phyloP scores from a whole-genome alignment of 1,139 yeast genomes.

The Candida albicans region DNA sequence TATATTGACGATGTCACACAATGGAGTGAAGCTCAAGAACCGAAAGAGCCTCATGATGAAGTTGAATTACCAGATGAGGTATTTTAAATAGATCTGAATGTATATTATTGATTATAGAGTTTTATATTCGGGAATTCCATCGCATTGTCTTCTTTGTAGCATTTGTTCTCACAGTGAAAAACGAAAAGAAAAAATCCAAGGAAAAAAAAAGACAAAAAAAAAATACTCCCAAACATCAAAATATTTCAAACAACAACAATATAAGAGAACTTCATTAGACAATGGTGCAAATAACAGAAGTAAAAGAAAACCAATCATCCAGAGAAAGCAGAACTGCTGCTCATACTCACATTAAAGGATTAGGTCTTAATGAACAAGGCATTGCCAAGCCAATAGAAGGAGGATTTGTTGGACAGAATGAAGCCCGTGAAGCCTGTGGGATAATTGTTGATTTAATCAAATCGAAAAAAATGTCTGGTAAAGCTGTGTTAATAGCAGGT shows the following conservation, averaged over 20 bases:
- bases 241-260: not conserved
- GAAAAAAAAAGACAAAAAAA: not conserved
- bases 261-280: not conserved
- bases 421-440: conserved; percentile 98
- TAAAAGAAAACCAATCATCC: conserved; percentile 53
- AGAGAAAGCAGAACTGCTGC: conserved; percentile 88
- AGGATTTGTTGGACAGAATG: conserved; percentile 92
- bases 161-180: not conserved
- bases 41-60: conserved; percentile 89
- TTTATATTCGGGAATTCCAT: too few species aligned
- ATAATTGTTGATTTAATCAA: conserved; percentile 91
- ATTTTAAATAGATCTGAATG: not conserved
- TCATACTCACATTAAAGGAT: conserved; percentile 94
- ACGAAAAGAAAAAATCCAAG: not conserved
- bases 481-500: conserved; percentile 93
- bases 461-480: conserved; percentile 91
- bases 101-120: not conserved
- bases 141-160: not conserved
- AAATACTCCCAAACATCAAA: not conserved
- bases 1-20: conserved; percentile 96
- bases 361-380: conserved; percentile 91
- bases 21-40: conserved; percentile 96
- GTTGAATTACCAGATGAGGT: conserved; percentile 53
- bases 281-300: conserved; percentile 89
- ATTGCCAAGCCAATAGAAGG: conserved; percentile 83